These are phyloP conservation scores for Thuidium tamariscinum DNA, from an alignment of 225 moss, liverwort and hornwort genomes.

Conservation along the genomic window DNA sequence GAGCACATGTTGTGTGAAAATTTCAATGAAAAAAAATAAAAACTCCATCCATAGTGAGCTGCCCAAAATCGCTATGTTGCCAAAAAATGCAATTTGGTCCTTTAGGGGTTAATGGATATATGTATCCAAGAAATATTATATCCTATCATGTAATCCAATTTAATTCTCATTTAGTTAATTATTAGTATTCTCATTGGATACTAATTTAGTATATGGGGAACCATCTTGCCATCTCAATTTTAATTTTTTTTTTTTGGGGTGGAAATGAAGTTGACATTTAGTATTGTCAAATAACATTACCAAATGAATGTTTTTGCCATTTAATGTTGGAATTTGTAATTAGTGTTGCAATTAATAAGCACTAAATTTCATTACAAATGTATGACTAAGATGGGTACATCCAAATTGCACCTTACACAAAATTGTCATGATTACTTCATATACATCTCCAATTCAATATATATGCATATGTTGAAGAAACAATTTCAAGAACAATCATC, in stretches of 20 bases:
- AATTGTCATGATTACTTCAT: accelerated
- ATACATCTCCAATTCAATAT: background rate
- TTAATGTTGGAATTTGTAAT: background rate
- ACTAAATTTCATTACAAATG: background rate
- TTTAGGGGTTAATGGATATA: too few relatives aligned
- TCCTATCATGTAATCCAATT: too few relatives aligned
- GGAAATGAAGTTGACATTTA: background rate
- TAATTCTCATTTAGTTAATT: too few relatives aligned
- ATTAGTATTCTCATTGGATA: too few relatives aligned
- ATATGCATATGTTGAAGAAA: background rate
- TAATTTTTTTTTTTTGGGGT: background rate
- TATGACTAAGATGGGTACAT: background rate
- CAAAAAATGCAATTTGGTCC: too few relatives aligned
- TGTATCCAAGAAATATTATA: too few relatives aligned
- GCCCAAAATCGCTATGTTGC: too few relatives aligned
- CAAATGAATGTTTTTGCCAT: background rate
- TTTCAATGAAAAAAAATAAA: too few relatives aligned
- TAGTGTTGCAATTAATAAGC: background rate
- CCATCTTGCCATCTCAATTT: accelerated
- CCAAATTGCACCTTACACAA: background rate
- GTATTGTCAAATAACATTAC: too few relatives aligned
- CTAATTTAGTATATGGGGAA: too few relatives aligned
- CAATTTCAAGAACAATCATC: background rate
- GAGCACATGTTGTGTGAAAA: too few relatives aligned
- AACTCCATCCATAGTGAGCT: too few relatives aligned